Percentiles rank a stretch among this genome's conserved stretches.
Evolutionary conservation across 129 eudicot genomes (phyloP).

Genomic region (Chrysanthemum seticuspe): DNA sequence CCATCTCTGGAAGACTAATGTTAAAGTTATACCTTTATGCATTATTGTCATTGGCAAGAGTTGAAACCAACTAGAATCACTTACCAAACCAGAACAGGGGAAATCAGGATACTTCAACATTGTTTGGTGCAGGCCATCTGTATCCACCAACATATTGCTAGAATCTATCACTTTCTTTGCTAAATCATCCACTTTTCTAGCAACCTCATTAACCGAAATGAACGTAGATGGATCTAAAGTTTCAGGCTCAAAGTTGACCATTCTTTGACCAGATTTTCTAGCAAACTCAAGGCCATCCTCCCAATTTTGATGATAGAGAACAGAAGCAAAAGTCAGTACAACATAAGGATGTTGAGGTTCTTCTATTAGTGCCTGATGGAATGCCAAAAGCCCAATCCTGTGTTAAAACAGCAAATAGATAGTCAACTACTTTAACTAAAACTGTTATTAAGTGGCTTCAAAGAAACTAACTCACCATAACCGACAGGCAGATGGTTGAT

Average conservation of each 20-base stretch:
- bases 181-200: constrained; percentile 46
- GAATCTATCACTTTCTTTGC: constrained; percentile 45
- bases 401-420: constrained; percentile 12
- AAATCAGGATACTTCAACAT: constrained; percentile 44
- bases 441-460: too few species aligned
- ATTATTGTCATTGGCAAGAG: background rate
- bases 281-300: constrained; percentile 53
- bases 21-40: background rate
- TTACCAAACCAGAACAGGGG: constrained; percentile 61
- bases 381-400: constrained; percentile 85
- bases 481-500: constrained; percentile 58
- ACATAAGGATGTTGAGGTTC: constrained; percentile 72
- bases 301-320: constrained; percentile 71
- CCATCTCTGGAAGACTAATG: background rate
- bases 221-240: constrained; percentile 31
- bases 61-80: constrained; percentile 23
- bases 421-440: constrained; percentile 8
- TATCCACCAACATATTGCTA: constrained; percentile 37
- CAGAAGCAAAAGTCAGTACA: constrained; percentile 70
- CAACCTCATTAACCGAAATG: constrained; percentile 67
- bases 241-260: constrained; percentile 57
- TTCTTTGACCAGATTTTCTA: constrained; percentile 43
- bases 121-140: constrained; percentile 36
- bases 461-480: constrained; percentile 63
- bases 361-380: constrained; percentile 65